Base-by-base conservation (phyloP, 352 stramenopile species). In the Phytophthora pistaciae region DNA sequence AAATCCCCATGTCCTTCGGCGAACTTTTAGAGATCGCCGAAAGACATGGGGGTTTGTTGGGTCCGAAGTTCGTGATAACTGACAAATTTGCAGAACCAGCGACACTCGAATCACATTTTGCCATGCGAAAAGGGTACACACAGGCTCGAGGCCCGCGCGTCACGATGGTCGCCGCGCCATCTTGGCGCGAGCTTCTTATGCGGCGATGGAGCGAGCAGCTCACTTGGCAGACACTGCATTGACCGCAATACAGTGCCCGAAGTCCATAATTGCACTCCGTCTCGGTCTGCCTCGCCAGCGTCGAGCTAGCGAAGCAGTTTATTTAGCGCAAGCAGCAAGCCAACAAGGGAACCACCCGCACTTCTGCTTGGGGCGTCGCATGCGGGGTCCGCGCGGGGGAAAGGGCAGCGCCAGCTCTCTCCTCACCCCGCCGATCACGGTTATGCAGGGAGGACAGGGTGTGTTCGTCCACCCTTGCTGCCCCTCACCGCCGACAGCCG, bases 291-390 rank as follows among this genome's bases (percentile, higher is more conserved):
- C n/a, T 10, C 13, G 25, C 23, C 25, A 20, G n/a, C 23, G 14
- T 36, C 16, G 52, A 16, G 25, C 4, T 44, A 7, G 3, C 27
- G 13, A 21, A 18, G 16, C 14, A 60, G 64, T 70, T 57, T 57
- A 64, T 58, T 64, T 69, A 44, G 21, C 36, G 40, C 16, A 18
- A 18, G n/a, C 25, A 7, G 40, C 16, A 18, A 18, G n/a, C 25
- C 13, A 18, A 13, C 25, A 21, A 60, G 40, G 49, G 56, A 50
- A 38, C 64, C 48, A 50, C 5, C 52, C 44, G 40, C 59, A 65
- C 16, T 74, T 68, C 48, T 64, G 53, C 61, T 70, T 68, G 55
- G 68, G 25, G 18, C 68, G 57, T 75, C 68, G 68, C 68, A 74
- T 74, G 56, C 38, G 50, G 25, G 23, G 56, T 21, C 48, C 29